Base-by-base conservation (phyloP, 495 filamentous ascomycete species). In the Aspergillus egyptiacus region DNA sequence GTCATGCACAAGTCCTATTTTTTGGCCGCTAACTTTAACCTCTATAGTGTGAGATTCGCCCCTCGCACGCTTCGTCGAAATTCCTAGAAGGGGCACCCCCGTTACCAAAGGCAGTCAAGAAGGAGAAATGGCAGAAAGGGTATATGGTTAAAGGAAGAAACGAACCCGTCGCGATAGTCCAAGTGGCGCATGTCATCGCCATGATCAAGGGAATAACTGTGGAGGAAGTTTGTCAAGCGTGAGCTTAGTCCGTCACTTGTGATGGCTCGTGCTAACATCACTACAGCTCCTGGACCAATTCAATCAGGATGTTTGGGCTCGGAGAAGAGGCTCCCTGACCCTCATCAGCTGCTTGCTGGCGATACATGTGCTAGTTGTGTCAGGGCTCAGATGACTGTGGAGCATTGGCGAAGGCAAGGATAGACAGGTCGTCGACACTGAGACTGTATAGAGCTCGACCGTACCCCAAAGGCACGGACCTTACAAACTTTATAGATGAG, bases 121-220 rank as follows among this genome's bases (percentile, higher is more conserved):
- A 96, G 66, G 93, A 98, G 66, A 95, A 84, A 65, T 98, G 86
- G 80, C 77, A 77, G 33, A 79, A 87, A 60, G 90, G 88, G 0
- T 65, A 66, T 4, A 86, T 95, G 82, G 78, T 96, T 15, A 96
- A 95, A 68, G 87, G 91, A 1, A 76, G 93, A 17, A 98, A 96
- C 64, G 93, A 98, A 67, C 86, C 89, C 19, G 85, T 82, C 57
- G 81, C 80, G 33, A 95, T 96, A 49, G 74, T 80, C 43, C 81
- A 81, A 31, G 87, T 98, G n/a, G 93, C 87, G 10, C 79, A 82
- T 61, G 87, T 88, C 43, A 82, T 98, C 52, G 91, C 93, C 14
- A 78, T 69, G 22, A 81, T 96, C 30, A 96, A 95, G 66, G 90
- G 81, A 0, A 68, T 95, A 6, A 59, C 72, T 1, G 74, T 90